Percentiles rank a stretch among this genome's conserved stretches.
Evolutionary conservation across 805 yeast genomes (phyloP).

Genomic region (Yamadazyma phyllophila): DNA sequence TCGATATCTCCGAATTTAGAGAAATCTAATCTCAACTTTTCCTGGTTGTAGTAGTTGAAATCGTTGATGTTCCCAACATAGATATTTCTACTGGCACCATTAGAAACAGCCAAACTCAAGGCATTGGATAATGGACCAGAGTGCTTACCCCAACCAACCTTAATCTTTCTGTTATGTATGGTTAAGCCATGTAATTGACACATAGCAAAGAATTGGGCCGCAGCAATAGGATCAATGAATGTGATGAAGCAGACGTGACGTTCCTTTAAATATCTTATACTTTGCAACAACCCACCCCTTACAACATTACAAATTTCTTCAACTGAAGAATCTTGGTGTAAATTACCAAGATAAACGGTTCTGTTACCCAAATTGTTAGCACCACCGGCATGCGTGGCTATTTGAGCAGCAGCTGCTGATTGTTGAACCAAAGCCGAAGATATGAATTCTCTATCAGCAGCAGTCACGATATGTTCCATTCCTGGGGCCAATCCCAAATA

Average conservation of each 20-base stretch:
- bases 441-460: constrained; percentile 60
- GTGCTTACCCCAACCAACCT: constrained; percentile 98
- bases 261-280: constrained; percentile 75
- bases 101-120: constrained; percentile 81
- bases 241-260: constrained; percentile 93
- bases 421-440: constrained; percentile 84
- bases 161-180: constrained; percentile 80
- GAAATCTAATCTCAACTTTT: constrained; percentile 69
- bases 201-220: constrained; percentile 96
- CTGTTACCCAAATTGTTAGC: constrained; percentile 89
- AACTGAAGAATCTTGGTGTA: constrained; percentile 82
- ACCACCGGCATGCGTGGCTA: constrained; percentile 93
- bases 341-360: constrained; percentile 86
- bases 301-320: constrained; percentile 96
- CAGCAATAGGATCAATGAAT: constrained; percentile 94
- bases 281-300: constrained; percentile 89
- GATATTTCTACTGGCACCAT: constrained; percentile 92
- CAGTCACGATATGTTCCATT: constrained; percentile 73
- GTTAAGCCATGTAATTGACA: constrained; percentile 86
- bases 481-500: constrained; percentile 90
- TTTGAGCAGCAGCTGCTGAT: constrained; percentile 96
- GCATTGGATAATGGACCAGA: constrained; percentile 90
- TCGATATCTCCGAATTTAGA: constrained; percentile 89
- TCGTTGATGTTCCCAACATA: constrained; percentile 72
- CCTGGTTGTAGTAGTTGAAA: constrained; percentile 50